These are phyloP conservation scores for Rhododendron vialii DNA, from an alignment of 148 eudicot species.

Conservation along the genomic window DNA sequence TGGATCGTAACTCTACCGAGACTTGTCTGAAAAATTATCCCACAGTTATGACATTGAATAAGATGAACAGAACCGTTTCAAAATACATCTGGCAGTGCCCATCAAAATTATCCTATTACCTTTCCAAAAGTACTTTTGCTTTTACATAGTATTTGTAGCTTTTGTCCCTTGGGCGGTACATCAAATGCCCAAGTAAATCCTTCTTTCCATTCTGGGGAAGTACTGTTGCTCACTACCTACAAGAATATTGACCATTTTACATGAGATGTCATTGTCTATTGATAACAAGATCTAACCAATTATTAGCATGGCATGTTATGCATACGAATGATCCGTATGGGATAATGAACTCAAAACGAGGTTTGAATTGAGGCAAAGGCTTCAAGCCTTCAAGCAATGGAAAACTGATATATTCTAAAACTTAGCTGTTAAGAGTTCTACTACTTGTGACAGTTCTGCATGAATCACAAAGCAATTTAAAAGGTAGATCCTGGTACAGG, in stretches of 20 bases:
- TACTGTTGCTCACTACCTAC: conserved; percentile 58
- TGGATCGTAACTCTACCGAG: conserved; percentile 79
- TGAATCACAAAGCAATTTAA: not conserved
- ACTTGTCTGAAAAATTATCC: conserved; percentile 45
- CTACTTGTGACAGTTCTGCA: not conserved
- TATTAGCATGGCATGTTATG: conserved; percentile 6
- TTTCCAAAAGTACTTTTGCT: conserved; percentile 80
- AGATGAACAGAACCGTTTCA: not conserved
- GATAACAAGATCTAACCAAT: not conserved
- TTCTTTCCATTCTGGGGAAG: conserved; percentile 80
- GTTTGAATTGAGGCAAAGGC: not conserved
- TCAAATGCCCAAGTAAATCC: conserved; percentile 81
- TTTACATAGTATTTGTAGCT: conserved; percentile 71
- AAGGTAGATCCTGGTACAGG: not conserved
- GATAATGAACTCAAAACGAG: not conserved
- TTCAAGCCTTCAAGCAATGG: not conserved
- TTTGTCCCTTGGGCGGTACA: conserved; percentile 87
- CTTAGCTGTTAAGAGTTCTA: not conserved
- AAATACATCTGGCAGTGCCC: not conserved
- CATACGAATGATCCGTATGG: not conserved
- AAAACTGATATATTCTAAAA: not conserved
- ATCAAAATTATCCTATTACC: conserved; percentile 30
- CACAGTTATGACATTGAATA: conserved; percentile 11
- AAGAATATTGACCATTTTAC: not conserved
- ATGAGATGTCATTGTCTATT: not conserved